phyloP scores from a whole-genome alignment of 1,284 basidiomycete species.

The Ganoderma sinense region DNA sequence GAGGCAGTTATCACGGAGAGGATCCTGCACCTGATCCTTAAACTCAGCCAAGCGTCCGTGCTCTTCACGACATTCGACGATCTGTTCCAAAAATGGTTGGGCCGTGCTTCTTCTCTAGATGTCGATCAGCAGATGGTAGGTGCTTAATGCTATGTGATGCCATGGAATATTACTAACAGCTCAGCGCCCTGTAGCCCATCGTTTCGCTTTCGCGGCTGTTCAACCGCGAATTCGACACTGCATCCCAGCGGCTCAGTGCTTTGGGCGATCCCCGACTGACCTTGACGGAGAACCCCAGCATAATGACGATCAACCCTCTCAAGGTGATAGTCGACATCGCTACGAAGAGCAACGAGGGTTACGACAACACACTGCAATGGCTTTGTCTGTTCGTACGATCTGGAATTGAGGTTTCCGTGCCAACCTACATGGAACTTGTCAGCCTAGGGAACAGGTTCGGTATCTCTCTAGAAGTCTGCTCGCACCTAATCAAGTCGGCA shows the following conservation, averaged over 20 bases:
- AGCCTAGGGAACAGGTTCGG: constrained; percentile 48
- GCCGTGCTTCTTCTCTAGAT: constrained; percentile 48
- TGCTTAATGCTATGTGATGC: background rate
- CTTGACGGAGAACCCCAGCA: constrained; percentile 38
- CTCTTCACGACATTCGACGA: constrained; percentile 69
- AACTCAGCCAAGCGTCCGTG: constrained; percentile 60
- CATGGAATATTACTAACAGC: background rate
- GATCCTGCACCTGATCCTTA: constrained; percentile 60
- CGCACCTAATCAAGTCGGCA: constrained; percentile 56
- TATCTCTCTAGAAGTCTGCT: constrained; percentile 52
- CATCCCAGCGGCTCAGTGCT: constrained; percentile 45
- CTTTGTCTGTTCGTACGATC: constrained; percentile 71
- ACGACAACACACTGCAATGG: constrained; percentile 66
- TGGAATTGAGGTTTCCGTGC: constrained; percentile 69
- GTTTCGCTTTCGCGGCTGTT: constrained; percentile 66
- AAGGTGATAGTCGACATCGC: constrained; percentile 56
- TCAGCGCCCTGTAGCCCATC: constrained; percentile 49
- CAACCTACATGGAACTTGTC: constrained; percentile 56
- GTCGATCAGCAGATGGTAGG: constrained; percentile 47
- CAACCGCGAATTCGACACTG: constrained; percentile 54
- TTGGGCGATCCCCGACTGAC: constrained; percentile 43
- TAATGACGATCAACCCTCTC: constrained; percentile 61
- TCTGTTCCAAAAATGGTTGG: constrained; percentile 71
- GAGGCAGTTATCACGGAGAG: constrained; percentile 39
- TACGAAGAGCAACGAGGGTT: constrained; percentile 50